phyloP scores from a whole-genome alignment of 1,284 basidiomycete species.

The Malassezia obtusa region DNA sequence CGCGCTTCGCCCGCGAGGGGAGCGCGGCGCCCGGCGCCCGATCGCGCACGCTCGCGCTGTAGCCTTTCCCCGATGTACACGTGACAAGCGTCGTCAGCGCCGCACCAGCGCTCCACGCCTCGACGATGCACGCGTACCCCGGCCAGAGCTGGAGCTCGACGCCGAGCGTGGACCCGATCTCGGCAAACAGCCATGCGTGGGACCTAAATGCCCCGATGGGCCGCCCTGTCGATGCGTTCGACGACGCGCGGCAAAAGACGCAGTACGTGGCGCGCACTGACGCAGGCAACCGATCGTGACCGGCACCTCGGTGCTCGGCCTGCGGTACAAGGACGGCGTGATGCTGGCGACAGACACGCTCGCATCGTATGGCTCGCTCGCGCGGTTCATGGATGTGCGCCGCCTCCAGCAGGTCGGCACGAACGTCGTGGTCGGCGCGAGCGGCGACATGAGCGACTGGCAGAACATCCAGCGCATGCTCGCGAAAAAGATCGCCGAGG shows the following conservation, averaged over 20 bases:
- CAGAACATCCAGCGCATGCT: constrained; percentile 72
- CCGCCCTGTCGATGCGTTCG: constrained; percentile 11
- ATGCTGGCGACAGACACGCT: constrained; percentile 99
- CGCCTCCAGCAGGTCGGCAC: constrained; percentile 74
- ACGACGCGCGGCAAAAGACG: constrained; percentile 16
- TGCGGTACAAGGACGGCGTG: constrained; percentile 90
- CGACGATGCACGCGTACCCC: constrained; percentile 10
- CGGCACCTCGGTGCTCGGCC: constrained; percentile 84
- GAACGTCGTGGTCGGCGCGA: constrained; percentile 72
- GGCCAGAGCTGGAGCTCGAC: constrained; percentile 17
- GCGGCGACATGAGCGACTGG: constrained; percentile 96
- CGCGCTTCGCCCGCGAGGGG: constrained; percentile 4
- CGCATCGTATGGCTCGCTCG: constrained; percentile 92
- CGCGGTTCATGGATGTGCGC: constrained; percentile 88
- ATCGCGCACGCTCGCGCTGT: constrained; percentile 1
- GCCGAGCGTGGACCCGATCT: constrained; percentile 9
- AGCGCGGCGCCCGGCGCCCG: constrained; percentile 9
- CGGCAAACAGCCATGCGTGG: not conserved
- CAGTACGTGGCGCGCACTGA: constrained; percentile 7
- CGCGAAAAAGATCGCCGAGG: constrained; percentile 54
- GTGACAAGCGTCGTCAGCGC: constrained; percentile 16
- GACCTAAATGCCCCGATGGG: not conserved
- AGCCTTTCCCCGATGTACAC: not conserved
- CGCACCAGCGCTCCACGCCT: not conserved
- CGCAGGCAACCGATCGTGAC: constrained; percentile 76